Percentiles rank a stretch among this genome's conserved stretches.
These are phyloP conservation scores for Fusarium domesticum DNA, from an alignment of 2,329 filamentous ascomycete species.

Conservation along the genomic window DNA sequence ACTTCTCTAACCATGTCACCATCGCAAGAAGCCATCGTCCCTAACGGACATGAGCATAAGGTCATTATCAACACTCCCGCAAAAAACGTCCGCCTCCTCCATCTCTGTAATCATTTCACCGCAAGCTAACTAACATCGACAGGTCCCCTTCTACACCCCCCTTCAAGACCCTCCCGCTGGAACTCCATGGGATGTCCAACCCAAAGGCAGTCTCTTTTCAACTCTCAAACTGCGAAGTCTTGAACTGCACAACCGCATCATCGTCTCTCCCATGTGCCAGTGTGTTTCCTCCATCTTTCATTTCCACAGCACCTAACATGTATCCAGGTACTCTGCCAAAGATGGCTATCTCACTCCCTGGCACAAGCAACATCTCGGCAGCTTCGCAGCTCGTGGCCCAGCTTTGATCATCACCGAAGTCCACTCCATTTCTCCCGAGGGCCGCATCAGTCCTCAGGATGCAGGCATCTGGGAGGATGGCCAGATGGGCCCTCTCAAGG, in stretches of 20 bases:
- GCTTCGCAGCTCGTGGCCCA: conserved; percentile 41
- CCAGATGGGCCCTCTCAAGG: conserved; percentile 59
- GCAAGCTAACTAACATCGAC: neutral
- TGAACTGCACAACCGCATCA: conserved; percentile 45
- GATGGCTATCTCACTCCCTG: conserved; percentile 42
- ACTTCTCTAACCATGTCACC: neutral
- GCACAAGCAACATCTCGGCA: conserved; percentile 42
- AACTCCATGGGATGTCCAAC: conserved; percentile 24
- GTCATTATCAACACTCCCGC: conserved; percentile 21
- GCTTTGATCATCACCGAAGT: conserved; percentile 67
- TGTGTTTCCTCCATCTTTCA: conserved; percentile 22
- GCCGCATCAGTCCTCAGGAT: conserved; percentile 70
- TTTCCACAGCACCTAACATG: neutral
- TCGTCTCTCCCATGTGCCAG: conserved; percentile 48
- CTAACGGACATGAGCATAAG: neutral
- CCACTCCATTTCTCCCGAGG: conserved; percentile 62
- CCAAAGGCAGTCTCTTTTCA: conserved; percentile 37
- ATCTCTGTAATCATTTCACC: neutral
- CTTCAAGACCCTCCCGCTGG: conserved; percentile 25
- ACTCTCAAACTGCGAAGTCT: conserved; percentile 44
- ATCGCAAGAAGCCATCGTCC: neutral
- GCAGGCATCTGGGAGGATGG: conserved; percentile 67
- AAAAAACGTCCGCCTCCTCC: conserved; percentile 11
- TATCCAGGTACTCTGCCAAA: conserved; percentile 32
- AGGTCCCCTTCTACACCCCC: conserved; percentile 27